phyloP scores from a whole-genome alignment of 1,284 basidiomycete species.

The Uromyces viciae-fabae region DNA sequence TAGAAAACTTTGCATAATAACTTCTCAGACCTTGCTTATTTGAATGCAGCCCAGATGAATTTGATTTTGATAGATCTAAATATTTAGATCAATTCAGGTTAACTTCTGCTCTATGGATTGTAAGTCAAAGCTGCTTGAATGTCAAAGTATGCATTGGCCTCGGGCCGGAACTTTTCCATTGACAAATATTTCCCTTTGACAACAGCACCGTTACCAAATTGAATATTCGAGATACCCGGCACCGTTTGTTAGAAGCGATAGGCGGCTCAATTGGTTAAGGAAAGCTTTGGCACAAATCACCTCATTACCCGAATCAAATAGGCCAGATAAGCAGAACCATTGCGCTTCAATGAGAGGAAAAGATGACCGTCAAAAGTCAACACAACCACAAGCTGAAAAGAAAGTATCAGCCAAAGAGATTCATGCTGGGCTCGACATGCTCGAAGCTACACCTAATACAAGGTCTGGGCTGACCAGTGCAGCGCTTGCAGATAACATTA shows the following conservation, averaged over 20 bases:
- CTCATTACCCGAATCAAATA: neutral
- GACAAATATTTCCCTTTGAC: neutral
- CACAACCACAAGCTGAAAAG: too few relatives aligned
- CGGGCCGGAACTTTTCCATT: too few relatives aligned
- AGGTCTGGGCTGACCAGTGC: too few relatives aligned
- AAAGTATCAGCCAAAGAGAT: too few relatives aligned
- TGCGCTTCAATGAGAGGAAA: too few relatives aligned
- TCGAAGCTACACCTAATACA: too few relatives aligned
- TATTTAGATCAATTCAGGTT: neutral
- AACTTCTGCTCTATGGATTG: slow-evolving; percentile 7
- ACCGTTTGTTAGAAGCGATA: neutral
- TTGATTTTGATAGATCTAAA: slow-evolving; percentile 19
- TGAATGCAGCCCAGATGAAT: slow-evolving; percentile 10
- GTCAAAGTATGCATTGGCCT: too few relatives aligned
- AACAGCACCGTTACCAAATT: neutral
- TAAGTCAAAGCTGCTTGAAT: neutral
- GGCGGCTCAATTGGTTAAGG: slow-evolving; percentile 3
- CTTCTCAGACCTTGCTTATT: neutral
- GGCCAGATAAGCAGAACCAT: too few relatives aligned
- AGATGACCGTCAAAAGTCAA: too few relatives aligned
- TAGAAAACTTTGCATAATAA: too few relatives aligned
- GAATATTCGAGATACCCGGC: slow-evolving; percentile 16
- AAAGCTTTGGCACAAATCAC: neutral
- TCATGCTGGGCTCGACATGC: too few relatives aligned
- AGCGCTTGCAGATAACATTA: too few relatives aligned